Percentiles rank a stretch among this genome's conserved stretches.
phyloP scores from a whole-genome alignment of 306 rosid genomes.

The Fragaria iinumae region DNA sequence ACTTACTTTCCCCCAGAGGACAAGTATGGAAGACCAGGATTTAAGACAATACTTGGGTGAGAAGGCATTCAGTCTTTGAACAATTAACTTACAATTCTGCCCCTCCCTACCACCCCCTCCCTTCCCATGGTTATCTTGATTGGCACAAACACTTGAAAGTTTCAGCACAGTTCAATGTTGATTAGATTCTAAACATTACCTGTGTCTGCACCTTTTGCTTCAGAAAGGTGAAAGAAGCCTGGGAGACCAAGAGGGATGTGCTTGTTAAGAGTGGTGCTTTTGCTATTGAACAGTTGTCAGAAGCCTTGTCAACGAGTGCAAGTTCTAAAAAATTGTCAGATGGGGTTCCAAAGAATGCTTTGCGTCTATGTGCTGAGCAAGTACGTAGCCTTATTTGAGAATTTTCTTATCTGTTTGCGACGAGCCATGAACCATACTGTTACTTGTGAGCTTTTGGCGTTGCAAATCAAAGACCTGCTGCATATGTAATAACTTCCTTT shows the following conservation, averaged over 20 bases:
- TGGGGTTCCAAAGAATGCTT: constrained; percentile 55
- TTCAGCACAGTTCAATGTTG: background rate
- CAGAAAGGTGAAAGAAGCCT: constrained; percentile 89
- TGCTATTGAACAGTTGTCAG: constrained; percentile 84
- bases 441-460: background rate
- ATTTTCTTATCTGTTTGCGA: constrained; percentile 1
- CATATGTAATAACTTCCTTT: background rate
- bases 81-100: constrained; percentile 11
- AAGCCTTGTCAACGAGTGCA: constrained; percentile 69
- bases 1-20: constrained; percentile 95
- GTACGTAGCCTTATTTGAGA: constrained; percentile 36
- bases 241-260: constrained; percentile 68
- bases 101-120: background rate
- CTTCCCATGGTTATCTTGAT: constrained; percentile 4
- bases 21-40: constrained; percentile 84
- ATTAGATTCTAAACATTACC: background rate
- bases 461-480: background rate
- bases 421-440: background rate
- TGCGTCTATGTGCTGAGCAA: constrained; percentile 71
- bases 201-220: constrained; percentile 23
- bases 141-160: background rate
- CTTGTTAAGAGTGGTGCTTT: constrained; percentile 83
- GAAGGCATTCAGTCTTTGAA: constrained; percentile 6
- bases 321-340: constrained; percentile 65
- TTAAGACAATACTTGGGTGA: constrained; percentile 85